Evolutionary conservation across 2,329 filamentous ascomycete genomes (phyloP), one percentile per base, ranked within the genome.

Genomic region (Thelonectria blattea): DNA sequence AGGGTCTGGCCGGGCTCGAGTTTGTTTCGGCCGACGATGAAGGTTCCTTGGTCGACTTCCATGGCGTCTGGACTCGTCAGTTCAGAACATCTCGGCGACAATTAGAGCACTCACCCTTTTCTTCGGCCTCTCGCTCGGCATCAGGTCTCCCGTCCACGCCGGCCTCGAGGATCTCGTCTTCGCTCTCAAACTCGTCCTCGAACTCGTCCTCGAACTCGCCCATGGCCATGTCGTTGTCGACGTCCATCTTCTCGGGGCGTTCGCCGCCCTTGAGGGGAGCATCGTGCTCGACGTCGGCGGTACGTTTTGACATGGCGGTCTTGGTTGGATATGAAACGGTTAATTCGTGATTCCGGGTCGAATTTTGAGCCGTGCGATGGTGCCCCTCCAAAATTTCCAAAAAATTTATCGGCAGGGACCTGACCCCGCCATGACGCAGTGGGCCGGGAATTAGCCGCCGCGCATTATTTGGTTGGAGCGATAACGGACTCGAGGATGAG

Each of bases 181-280:
- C 85, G 72, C 82, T 96, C 82, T 97, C 93, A 68, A 91, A 94
- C 73, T 94, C 91, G 71, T 94, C 91, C 77, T 94, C 92, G 68
- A 94, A 97, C 73, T 98, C 94, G 79, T 97, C 95, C 73, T 97
- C 95, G 65, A 96, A 98, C 68, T 98, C 91, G 73, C 87, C 87
- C 81, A 89, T 88, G 73, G 87, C 87, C 81, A 89, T 88, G 24
- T 87, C 87, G 65, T 80, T 76, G 70, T 91, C 87, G 53, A 91
- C 83, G 60, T 90, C 90, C 83, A 87, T 87, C 62, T 84, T 81
- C 64, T 88, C 85, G 5, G 85, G 86, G 39, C 86, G 84, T 20
- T 83, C 81, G 52, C 87, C 85, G 59, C 82, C 81, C 77, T 89
- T 89, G 68, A 88, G 80, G 24, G 85, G 80, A 34, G 74, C 74